Evolutionary conservation across 2,329 filamentous ascomycete species (phyloP), one percentile per base, ranked within the genome.

Genomic region (Cercospora nicotianae): DNA sequence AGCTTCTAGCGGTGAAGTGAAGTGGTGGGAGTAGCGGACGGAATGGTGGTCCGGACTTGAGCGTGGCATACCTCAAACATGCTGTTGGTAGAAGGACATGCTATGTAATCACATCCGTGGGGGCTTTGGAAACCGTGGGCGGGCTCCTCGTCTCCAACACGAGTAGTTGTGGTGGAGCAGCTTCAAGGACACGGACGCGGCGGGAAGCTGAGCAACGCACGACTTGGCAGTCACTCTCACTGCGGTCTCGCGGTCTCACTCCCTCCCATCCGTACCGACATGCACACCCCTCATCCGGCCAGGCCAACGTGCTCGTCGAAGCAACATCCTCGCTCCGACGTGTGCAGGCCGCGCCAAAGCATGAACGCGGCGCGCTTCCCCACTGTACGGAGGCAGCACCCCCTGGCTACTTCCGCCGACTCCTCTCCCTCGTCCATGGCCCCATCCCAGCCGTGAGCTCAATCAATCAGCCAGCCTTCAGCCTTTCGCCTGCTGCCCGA

Each of bases 21-120:
- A 48, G 33, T 53, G 60, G 18, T 10, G 5, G 26, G 26, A 20
- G 39, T 5, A 39, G 16, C 7, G 39, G 3, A 31, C 30, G 20
- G 9, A 60, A 48, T 8, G 18, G 42, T 20, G 42, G 7, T 10
- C 18, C 42, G 18, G 12, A 57, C 4, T 4, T 30, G 31, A 58
- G 55, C 36, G 33, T 26, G 45, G 57, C 69, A 33, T 68, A 74
- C 73, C 67, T 75, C 73, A 66, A 75, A 75, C 73, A 75, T 75
- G 45, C 60, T 69, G 62, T 33, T 13, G 28, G 26, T 31, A 20
- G 28, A 20, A 18, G 16, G 28, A 9, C 55, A 58, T 33, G 55
- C 48, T 13, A 26, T 28, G 23, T 16, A 12, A 28, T 26, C 23
- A 28, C 48, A 16, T 16, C 45, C 23, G 48, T 53, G 48, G 48